phyloP scores from a whole-genome alignment of 2,329 filamentous ascomycete species.

The Apiospora pterosperma region DNA sequence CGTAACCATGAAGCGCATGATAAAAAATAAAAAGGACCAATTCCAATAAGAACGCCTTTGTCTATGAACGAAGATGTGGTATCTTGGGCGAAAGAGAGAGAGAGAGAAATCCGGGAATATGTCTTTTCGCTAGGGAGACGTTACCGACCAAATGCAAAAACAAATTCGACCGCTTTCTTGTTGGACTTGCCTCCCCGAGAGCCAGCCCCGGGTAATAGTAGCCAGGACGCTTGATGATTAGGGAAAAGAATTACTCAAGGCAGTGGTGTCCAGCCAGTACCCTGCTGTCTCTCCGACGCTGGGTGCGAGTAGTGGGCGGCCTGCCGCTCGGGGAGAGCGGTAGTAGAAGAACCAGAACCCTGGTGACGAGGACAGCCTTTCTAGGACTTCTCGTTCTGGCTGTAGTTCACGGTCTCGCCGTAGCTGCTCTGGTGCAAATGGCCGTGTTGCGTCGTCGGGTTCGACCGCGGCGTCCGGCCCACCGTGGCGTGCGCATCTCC shows the following conservation, averaged over 20 bases:
- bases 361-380: neutral
- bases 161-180: neutral
- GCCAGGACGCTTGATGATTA: neutral
- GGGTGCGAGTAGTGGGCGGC: neutral
- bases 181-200: neutral
- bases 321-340: neutral
- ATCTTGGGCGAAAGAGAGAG: neutral
- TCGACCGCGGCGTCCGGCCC: conserved; percentile 10
- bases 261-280: neutral
- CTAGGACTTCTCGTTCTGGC: conserved; percentile 15
- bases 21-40: neutral
- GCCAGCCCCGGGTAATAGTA: neutral
- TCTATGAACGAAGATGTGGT: neutral
- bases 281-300: neutral
- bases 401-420: conserved; percentile 12
- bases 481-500: conserved; percentile 11
- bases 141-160: neutral
- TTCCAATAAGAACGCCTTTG: neutral
- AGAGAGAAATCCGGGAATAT: neutral
- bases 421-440: conserved; percentile 18
- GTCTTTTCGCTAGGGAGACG: neutral
- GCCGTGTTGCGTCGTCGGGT: conserved; percentile 14
- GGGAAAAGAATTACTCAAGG: neutral
- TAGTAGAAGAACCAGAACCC: neutral
- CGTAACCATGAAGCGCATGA: neutral